Evolutionary conservation across 2,329 filamentous ascomycete species (phyloP).

Genomic region (Fusarium sp.): DNA sequence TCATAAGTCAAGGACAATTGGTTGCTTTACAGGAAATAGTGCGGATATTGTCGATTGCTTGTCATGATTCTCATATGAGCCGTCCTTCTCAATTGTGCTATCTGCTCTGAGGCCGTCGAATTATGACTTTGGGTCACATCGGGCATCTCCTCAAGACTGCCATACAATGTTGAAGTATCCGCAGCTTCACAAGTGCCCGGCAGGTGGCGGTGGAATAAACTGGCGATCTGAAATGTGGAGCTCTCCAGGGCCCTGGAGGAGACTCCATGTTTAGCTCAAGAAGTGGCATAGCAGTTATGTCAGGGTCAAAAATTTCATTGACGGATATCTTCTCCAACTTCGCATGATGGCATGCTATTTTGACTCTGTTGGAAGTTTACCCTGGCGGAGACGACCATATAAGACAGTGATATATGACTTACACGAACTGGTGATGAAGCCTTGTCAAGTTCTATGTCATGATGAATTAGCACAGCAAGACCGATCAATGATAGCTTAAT

Average conservation of each 20-base stretch:
- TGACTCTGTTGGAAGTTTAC: background rate
- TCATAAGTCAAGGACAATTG: background rate
- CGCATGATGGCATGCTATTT: background rate
- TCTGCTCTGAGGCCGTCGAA: background rate
- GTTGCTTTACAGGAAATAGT: background rate
- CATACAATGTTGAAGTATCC: background rate
- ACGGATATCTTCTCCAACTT: background rate
- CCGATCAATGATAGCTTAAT: background rate
- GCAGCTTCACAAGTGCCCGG: background rate
- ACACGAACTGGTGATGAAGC: conserved; percentile 21
- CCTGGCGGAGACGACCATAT: background rate
- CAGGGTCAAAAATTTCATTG: background rate
- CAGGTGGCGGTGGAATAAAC: background rate
- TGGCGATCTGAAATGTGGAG: conserved; percentile 39
- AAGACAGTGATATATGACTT: conserved; percentile 8
- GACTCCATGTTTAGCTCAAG: conserved; percentile 19
- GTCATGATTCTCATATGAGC: background rate
- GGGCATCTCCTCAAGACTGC: background rate
- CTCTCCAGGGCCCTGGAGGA: conserved; percentile 42
- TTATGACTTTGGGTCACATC: background rate
- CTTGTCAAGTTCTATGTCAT: conserved; percentile 34
- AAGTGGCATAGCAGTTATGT: background rate
- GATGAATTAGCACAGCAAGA: background rate
- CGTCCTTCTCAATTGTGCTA: background rate
- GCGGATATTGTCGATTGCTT: background rate